Evolutionary conservation across 495 filamentous ascomycete species (phyloP), one percentile per base, ranked within the genome.

Genomic region (Penicillium tannophilum): DNA sequence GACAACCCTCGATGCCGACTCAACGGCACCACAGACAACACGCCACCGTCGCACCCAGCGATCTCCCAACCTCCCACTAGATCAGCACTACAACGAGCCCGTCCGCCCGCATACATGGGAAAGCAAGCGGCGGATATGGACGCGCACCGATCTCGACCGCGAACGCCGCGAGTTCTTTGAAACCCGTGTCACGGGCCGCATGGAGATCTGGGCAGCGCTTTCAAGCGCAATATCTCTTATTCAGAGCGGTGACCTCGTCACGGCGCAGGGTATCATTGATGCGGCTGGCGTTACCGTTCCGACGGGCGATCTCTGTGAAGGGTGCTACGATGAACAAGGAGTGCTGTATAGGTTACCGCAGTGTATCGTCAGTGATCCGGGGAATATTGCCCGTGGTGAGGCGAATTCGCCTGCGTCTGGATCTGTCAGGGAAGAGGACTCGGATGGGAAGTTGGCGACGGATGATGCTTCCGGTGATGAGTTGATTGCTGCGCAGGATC

Each of bases 211-310:
- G 93, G 82, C 81, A 41, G 88, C 90, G 1, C 59, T 96, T 11
- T 80, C 80, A 28, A 74, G 84, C 0, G 89, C 87, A 0, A 74
- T 89, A 14, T 83, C 89, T 54, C 71, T 90, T 17, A 63, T 95
- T 61, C 86, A 85, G 72, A 62, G 65, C 3, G 74, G 70, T 10
- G 82, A 88, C n/a, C 61, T 91, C 4, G 79, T 69, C 12, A 93
- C 88, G 4, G 92, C 93, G 28, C 92, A 97, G 77, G 82, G 79
- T 41, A 87, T 84, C 46, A 69, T 96, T 7, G 84, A 87, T 70
- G 92, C 93, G 1, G 86, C 86, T 8, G 91, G 85, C 6, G 81
- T 96, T 41, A 96, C 89, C 2, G 76, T 94, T 39, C 91, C 92
- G 2, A 92, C 86, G 0, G 82, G 86, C 26, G 82, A 93, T 68